Base-by-base conservation (phyloP, 2,329 filamentous ascomycete genomes). In the Pseudogymnoascus sp. region DNA sequence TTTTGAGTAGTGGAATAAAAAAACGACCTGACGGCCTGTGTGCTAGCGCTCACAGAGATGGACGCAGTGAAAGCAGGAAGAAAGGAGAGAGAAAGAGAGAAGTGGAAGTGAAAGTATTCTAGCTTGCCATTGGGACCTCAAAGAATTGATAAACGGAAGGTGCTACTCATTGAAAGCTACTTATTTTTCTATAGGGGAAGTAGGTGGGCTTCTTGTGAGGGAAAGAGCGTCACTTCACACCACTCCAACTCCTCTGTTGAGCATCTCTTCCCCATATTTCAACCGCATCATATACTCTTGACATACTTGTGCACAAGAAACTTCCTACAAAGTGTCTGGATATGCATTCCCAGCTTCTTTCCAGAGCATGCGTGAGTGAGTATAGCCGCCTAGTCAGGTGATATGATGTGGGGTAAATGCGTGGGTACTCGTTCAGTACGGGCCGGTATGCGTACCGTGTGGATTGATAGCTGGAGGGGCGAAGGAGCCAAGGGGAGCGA, bases 1-100 rank as follows among this genome's bases (percentile, higher is more conserved):
- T 33, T 56, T 33, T 33, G 50, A 21, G 50, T 35, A 56, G 50
- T 56, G 50, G 29, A 56, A 56, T 56, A 56, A 56, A 56, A 56
- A 56, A 33, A 19, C 17, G 50, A 56, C 29, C 29, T 33, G 50
- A 56, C n/a, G n/a, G 50, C 17, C 50, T 33, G 50, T 2, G 50
- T 33, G 15, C 29, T 13, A 33, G 50, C 26, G 29, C n/a, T 33
- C 50, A 56, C 50, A 35, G 10, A 33, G 50, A 33, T 56, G 29
- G 50, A 33, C 50, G 17, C 26, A 56, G 21, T 56, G 29, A 56
- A 56, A 56, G 50, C 17, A 15, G n/a, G n/a, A 21, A 4, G 6
- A 56, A 21, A 35, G 33, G n/a, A 33, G 26, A 56, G 50, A 56
- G 50, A 33, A 35, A 21, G 50, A 56, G 50, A 21, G 29, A 35